Conservation (phyloP, 1,139 yeast species). For the Meyerozyma sp. region DNA sequence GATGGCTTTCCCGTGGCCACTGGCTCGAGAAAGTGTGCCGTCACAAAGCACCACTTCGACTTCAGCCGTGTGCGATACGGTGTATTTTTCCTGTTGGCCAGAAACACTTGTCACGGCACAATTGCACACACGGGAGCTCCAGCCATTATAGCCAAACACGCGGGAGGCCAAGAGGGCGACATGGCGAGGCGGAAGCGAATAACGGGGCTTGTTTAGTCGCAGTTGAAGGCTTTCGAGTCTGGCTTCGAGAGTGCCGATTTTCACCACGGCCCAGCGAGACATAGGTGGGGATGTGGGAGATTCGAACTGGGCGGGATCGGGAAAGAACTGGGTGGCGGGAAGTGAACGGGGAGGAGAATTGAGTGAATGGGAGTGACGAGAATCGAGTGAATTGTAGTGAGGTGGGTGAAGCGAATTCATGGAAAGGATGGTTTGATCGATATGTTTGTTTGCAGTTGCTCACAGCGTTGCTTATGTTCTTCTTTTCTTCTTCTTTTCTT, state of each 20-base stretch:
- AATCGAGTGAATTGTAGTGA: no score
- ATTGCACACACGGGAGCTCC: constrained; percentile 49
- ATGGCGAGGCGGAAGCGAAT: neutral
- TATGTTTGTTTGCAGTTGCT: no score
- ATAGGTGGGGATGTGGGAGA: constrained; percentile 4
- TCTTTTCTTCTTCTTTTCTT: no score
- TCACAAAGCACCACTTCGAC: constrained; percentile 44
- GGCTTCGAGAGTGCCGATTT: constrained; percentile 33
- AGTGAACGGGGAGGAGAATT: neutral
- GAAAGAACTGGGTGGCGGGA: constrained; percentile 14
- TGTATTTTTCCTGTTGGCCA: constrained; percentile 12
- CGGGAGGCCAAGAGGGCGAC: constrained; percentile 48
- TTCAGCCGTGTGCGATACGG: constrained; percentile 19
- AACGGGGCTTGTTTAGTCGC: neutral
- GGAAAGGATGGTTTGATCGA: no score
- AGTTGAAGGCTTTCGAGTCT: constrained; percentile 24
- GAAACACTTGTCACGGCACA: constrained; percentile 21
- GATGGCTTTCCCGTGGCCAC: constrained; percentile 37
- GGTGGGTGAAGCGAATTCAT: no score
- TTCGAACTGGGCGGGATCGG: constrained; percentile 17
- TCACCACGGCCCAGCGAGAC: constrained; percentile 24
- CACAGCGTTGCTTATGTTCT: no score
- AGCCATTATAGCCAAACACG: constrained; percentile 61
- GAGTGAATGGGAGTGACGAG: neutral
- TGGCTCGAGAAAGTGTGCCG: constrained; percentile 37